Percentiles rank a stretch among this genome's conserved stretches.
Evolutionary conservation across 1,284 basidiomycete genomes (phyloP).

Genomic region (Ceraceosorus bombacis): DNA sequence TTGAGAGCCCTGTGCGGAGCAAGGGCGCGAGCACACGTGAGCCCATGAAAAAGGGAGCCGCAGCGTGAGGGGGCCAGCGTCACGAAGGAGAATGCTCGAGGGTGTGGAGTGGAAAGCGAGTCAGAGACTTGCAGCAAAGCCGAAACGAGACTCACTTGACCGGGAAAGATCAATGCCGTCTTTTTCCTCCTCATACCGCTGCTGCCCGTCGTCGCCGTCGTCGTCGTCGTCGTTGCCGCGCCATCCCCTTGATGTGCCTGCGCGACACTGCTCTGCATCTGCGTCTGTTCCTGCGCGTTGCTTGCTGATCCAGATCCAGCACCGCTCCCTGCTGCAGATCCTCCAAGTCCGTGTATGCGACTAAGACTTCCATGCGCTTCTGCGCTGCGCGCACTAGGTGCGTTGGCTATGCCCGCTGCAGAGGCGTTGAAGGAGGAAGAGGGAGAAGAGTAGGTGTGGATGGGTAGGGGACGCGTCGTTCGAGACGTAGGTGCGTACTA

Average conservation of each 20-base stretch:
- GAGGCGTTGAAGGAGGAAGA: slow-evolving; percentile 43
- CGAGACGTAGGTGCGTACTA: slow-evolving; percentile 18
- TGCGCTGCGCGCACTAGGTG: neutral
- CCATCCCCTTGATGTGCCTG: slow-evolving; percentile 8
- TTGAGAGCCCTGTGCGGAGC: slow-evolving; percentile 30
- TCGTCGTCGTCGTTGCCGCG: neutral
- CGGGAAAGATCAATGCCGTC: slow-evolving; percentile 42
- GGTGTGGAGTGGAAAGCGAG: neutral
- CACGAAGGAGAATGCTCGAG: slow-evolving; percentile 4
- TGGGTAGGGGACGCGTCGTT: slow-evolving; percentile 23
- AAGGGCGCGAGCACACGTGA: neutral
- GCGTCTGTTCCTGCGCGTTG: slow-evolving; percentile 13
- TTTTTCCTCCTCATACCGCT: slow-evolving; percentile 29
- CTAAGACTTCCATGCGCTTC: neutral
- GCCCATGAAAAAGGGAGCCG: neutral
- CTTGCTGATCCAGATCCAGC: slow-evolving; percentile 16
- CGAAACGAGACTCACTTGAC: slow-evolving; percentile 15
- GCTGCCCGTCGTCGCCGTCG: slow-evolving; percentile 4
- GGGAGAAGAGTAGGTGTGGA: slow-evolving; percentile 41
- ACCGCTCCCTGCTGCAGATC: slow-evolving; percentile 22
- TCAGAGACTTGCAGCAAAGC: neutral
- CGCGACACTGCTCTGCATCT: neutral
- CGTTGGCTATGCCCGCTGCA: slow-evolving; percentile 27
- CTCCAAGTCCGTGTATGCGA: slow-evolving; percentile 17
- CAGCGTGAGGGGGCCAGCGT: neutral